Percentiles rank a stretch among this genome's conserved stretches.
phyloP scores from a whole-genome alignment of 305 asterid genomes.

The Fraxinus angustifolia region DNA sequence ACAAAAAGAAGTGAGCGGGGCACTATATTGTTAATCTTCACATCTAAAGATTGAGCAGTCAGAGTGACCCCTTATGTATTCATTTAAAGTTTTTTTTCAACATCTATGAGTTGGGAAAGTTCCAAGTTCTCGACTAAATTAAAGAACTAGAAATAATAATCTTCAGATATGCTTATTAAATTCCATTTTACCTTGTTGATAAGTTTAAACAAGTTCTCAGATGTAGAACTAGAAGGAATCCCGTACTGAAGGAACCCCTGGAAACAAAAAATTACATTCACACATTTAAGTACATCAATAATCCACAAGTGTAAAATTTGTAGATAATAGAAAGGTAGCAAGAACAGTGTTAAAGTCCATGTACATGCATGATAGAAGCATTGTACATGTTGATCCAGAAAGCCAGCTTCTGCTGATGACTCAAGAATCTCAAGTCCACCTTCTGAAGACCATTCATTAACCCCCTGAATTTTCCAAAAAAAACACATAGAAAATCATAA shows the following conservation, averaged over 20 bases:
- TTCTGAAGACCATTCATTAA: constrained; percentile 65
- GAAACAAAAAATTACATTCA: neutral
- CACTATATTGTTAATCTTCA: neutral
- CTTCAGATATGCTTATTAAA: neutral
- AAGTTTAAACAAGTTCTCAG: constrained; percentile 51
- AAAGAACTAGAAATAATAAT: neutral
- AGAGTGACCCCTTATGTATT: neutral
- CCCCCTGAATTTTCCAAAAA: constrained; percentile 36
- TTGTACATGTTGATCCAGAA: constrained; percentile 97
- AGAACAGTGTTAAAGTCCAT: neutral
- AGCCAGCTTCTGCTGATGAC: constrained; percentile 71
- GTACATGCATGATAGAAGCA: constrained; percentile 92
- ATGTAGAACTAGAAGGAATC: constrained; percentile 55
- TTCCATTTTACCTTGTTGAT: constrained; percentile 56
- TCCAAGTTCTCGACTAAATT: neutral
- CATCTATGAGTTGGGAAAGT: neutral
- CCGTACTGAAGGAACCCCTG: constrained; percentile 88
- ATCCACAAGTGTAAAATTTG: neutral
- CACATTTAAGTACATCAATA: neutral
- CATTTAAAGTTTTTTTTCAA: neutral
- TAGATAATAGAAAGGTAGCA: neutral
- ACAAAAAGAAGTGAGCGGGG: neutral
- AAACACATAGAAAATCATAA: no score
- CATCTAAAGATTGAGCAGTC: neutral
- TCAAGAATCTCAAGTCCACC: constrained; percentile 73